These are phyloP conservation scores for Cyclotella baltica DNA, from an alignment of 108 stramenopile genomes.

Conservation along the genomic window DNA sequence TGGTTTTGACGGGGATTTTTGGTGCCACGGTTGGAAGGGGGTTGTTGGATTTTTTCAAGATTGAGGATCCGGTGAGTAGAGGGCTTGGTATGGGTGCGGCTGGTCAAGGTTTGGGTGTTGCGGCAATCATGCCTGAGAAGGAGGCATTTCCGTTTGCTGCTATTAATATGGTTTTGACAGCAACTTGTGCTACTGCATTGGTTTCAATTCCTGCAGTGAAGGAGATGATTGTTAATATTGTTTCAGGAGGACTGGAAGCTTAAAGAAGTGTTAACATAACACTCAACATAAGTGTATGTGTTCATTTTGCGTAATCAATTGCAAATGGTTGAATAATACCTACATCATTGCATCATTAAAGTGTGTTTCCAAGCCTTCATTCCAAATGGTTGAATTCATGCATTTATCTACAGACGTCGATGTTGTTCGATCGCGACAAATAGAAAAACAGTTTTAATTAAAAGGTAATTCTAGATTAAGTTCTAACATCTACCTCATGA, in stretches of 20 bases:
- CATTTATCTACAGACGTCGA: not conserved
- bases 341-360: too few relatives aligned
- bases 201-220: conserved; percentile 58
- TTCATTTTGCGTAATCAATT: too few relatives aligned
- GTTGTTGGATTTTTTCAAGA: conserved; percentile 41
- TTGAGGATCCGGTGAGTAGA: conserved; percentile 58
- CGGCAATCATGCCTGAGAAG: conserved; percentile 57
- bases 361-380: too few relatives aligned
- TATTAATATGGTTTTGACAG: conserved; percentile 62
- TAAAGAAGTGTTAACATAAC: not conserved
- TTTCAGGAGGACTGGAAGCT: conserved; percentile 37
- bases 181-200: conserved; percentile 51
- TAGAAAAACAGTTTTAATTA: too few relatives aligned
- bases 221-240: conserved; percentile 40
- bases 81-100: conserved; percentile 66
- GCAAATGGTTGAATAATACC: too few relatives aligned
- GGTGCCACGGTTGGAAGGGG: conserved; percentile 55
- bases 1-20: conserved; percentile 61
- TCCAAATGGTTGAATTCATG: not conserved
- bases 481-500: too few relatives aligned
- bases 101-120: conserved; percentile 61
- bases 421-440: not conserved
- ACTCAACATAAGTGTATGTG: too few relatives aligned
- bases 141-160: conserved; percentile 73
- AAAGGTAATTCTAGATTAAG: too few relatives aligned